Evolutionary conservation across 2,329 filamentous ascomycete genomes (phyloP), one percentile per base, ranked within the genome.

Genomic region (Talaromyces sp.): DNA sequence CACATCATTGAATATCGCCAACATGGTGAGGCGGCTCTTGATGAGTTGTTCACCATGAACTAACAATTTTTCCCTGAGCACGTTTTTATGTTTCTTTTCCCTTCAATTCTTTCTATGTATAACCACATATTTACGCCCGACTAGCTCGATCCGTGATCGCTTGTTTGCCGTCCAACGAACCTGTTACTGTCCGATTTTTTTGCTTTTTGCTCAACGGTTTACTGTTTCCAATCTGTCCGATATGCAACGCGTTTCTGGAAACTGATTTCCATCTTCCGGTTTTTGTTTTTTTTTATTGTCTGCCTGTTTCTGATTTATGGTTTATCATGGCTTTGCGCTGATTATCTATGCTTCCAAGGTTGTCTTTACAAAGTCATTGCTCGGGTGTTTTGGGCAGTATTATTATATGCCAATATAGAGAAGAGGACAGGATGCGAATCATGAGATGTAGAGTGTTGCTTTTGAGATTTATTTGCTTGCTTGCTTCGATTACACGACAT

Each of bases 1-100:
- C 77, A 80, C 69, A 64, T 77, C 59, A 69, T 70, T 16, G 76
- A 79, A 35, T 74, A 71, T 57, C 71, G 72, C 43, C 68, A 72
- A 56, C 65, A 69, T 16, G 75, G 75, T 16, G 69, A 72, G 52
- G 24, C 65, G 2, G 71, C 66, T 16, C 67, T 77, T 47, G 71
- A 73, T 27, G 68, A 71, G 16, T 63, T 77, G 48, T 70, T 75
- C n/a, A 70, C 71, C 54, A 69, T 52, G 7, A 37, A 41, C 14
- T 60, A 43, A 58, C 52, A 19, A 24, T 35, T 27, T 31, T 16
- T 31, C 37, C 11, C n/a, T 47, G 7, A 31, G 27, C 27, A 24
- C 11, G 11, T 39, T 37, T 60, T 24, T 60, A n/a, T 24, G 31
- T n/a, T 54, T 31, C 41, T n/a, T 19, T 48, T 22, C 39, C 35